Conservation (phyloP, 2,329 filamentous ascomycete species). For the Scedosporium boydii region DNA sequence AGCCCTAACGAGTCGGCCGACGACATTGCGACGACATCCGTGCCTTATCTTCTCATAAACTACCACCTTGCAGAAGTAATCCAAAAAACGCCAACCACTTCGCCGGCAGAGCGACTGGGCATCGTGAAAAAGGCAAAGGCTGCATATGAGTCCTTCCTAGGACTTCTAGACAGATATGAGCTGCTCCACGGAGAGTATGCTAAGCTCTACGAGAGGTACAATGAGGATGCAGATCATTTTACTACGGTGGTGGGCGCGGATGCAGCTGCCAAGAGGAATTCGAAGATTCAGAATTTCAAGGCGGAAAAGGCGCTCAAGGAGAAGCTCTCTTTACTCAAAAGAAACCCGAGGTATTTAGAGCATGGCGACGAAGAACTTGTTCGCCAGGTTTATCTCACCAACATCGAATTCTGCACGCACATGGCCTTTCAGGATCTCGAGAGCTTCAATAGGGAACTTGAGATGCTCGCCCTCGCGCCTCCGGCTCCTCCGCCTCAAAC, state of each 20-base stretch:
- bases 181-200: constrained; percentile 57
- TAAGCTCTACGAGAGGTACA: constrained; percentile 63
- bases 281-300: constrained; percentile 78
- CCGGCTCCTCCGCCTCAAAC: constrained; percentile 32
- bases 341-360: constrained; percentile 21
- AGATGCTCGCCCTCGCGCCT: constrained; percentile 71
- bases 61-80: constrained; percentile 73
- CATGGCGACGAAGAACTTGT: constrained; percentile 73
- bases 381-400: constrained; percentile 67
- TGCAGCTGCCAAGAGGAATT: constrained; percentile 61
- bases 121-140: constrained; percentile 55
- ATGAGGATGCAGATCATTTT: constrained; percentile 63
- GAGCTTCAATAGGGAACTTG: constrained; percentile 71
- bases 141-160: constrained; percentile 71
- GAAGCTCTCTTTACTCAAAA: constrained; percentile 56
- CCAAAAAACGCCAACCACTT: constrained; percentile 51
- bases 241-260: constrained; percentile 52
- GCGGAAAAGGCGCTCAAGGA: constrained; percentile 78
- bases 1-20: constrained; percentile 84
- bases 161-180: constrained; percentile 67
- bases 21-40: constrained; percentile 73
- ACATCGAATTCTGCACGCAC: constrained; percentile 64
- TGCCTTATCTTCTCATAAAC: constrained; percentile 75
- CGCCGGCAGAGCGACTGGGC: constrained; percentile 46
- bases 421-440: constrained; percentile 83